Percentiles rank a stretch among this genome's conserved stretches.
phyloP scores from a whole-genome alignment of 2,329 filamentous ascomycete species.

The Botrytis pseudocinerea region DNA sequence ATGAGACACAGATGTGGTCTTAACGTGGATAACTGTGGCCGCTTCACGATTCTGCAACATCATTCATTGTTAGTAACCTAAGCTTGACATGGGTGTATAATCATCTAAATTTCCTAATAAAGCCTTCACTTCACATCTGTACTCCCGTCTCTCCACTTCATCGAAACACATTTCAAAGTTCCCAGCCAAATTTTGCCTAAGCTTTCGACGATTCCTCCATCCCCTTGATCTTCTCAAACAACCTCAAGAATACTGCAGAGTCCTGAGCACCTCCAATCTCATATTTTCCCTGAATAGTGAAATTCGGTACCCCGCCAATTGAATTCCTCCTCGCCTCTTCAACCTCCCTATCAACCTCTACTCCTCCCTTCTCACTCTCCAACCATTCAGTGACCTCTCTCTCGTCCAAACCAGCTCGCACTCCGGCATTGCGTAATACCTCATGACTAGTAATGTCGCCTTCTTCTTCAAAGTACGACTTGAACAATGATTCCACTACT shows the following conservation, averaged over 20 bases:
- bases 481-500: constrained; percentile 64
- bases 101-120: background rate
- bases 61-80: background rate
- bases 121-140: background rate
- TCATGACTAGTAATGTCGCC: constrained; percentile 61
- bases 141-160: background rate
- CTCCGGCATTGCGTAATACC: constrained; percentile 53
- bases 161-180: background rate
- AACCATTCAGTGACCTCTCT: constrained; percentile 57
- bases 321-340: constrained; percentile 46
- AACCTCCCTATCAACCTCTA: constrained; percentile 42
- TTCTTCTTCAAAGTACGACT: constrained; percentile 64
- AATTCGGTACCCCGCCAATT: constrained; percentile 71
- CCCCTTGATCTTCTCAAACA: constrained; percentile 58
- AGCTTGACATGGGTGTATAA: background rate
- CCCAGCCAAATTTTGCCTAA: constrained; percentile 11
- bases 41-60: background rate
- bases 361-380: constrained; percentile 53
- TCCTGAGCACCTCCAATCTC: constrained; percentile 73
- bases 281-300: constrained; percentile 68
- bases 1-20: background rate
- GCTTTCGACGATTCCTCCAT: constrained; percentile 34
- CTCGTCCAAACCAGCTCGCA: constrained; percentile 54
- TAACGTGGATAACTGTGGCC: background rate
- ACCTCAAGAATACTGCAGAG: constrained; percentile 62